Evolutionary conservation across 306 rosid species (phyloP), one percentile per base, ranked within the genome.

Genomic region (Canavalia ensiformis): DNA sequence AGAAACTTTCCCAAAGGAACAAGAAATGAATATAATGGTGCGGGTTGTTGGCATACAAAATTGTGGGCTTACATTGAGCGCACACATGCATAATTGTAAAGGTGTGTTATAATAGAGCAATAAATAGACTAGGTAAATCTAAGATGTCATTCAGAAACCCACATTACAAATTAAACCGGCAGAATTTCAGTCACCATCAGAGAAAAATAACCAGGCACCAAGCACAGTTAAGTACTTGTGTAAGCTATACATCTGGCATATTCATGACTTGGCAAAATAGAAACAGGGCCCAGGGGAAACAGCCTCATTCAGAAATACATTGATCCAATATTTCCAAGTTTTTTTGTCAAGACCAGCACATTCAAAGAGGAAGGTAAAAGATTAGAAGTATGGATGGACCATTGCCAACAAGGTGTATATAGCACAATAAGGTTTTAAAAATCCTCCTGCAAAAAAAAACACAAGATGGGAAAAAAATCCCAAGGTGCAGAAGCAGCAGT

Each of bases 401-500:
- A 60, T 51, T 49, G 13, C 49, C 33, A 74, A 52, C 33, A 67
- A 9, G 37, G 46, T 65, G 54, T 41, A 66, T 8, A 54, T 81
- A 44, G 44, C 64, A 9, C 18, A 39, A 25, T 25, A 41, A 41
- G 33, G 49, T 59, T 13, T 33, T 42, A 45, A 58, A 76, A 47
- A 8, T 5, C 18, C 56, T 18, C 45, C 29, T 34, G 44, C 3
- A 57, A 55, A 67, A 28, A 67, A 75, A 46, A 67, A 35, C 18
- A 41, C 7, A 76, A n/a, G 28, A 46, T 2, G n/a, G 28, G 28
- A 10, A 35, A 25, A 37, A 51, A 58, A 34, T 31, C 18, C 56
- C 55, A 42, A 45, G 75, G 11, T 66, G 58, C 42, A 50, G 44
- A 60, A 66, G 63, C 81, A 81, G 51, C 33, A 66, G 58, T 54